Evolutionary conservation across 495 filamentous ascomycete genomes (phyloP).

Genomic region (Penicillium subrubescens): DNA sequence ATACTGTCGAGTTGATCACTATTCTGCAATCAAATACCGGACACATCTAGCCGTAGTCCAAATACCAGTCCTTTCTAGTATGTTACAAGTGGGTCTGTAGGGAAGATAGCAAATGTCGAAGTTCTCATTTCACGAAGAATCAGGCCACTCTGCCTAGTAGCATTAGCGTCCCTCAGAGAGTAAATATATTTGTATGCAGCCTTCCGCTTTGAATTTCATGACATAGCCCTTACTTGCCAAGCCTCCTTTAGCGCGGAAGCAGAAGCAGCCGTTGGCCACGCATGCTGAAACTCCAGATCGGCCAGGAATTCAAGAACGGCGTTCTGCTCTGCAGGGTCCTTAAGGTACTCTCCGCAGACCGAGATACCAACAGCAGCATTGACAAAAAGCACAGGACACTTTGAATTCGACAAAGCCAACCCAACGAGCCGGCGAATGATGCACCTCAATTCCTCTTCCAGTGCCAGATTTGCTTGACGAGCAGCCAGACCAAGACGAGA

Average conservation of each 20-base stretch:
- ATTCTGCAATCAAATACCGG: no score
- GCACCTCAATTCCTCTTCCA: slow-evolving; percentile 15
- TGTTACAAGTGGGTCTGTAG: no score
- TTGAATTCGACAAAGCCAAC: slow-evolving; percentile 22
- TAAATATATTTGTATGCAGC: background rate
- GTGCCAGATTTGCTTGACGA: slow-evolving; percentile 11
- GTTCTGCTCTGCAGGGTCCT: slow-evolving; percentile 18
- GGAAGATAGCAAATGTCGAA: background rate
- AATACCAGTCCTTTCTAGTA: no score
- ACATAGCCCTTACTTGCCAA: slow-evolving; percentile 7
- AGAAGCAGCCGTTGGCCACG: slow-evolving; percentile 13
- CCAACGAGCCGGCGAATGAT: slow-evolving; percentile 20
- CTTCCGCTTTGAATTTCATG: background rate
- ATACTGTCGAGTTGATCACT: no score
- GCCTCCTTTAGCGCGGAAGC: slow-evolving; percentile 20
- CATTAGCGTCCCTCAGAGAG: no score
- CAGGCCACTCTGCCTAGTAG: no score
- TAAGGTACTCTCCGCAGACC: slow-evolving; percentile 27
- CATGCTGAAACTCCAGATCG: slow-evolving; percentile 26
- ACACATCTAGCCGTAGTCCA: no score
- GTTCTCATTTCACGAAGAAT: background rate
- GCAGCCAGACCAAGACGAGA: slow-evolving; percentile 32
- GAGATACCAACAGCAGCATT: slow-evolving; percentile 27
- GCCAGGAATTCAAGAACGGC: slow-evolving; percentile 23
- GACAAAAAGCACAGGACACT: slow-evolving; percentile 19